phyloP scores from a whole-genome alignment of 305 asterid species.

The Fraxinus baroniana region DNA sequence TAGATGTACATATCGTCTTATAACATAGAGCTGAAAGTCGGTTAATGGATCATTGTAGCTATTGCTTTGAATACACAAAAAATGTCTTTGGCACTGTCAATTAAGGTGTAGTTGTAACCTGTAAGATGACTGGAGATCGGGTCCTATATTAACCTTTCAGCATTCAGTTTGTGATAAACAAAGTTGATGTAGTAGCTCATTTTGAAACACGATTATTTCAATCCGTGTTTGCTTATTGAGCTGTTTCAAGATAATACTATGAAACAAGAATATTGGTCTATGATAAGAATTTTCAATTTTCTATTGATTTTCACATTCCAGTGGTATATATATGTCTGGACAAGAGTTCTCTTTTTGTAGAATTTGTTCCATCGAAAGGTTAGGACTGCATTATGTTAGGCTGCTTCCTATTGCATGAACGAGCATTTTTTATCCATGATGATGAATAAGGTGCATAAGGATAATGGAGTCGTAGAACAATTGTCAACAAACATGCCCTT shows the following conservation, averaged over 20 bases:
- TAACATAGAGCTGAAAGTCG: neutral
- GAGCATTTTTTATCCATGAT: neutral
- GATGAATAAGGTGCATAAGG: neutral
- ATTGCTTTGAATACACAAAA: neutral
- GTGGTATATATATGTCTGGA: neutral
- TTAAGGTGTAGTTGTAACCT: neutral
- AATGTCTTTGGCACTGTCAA: neutral
- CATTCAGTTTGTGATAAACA: neutral
- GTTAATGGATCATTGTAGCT: neutral
- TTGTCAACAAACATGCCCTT: neutral
- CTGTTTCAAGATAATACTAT: neutral
- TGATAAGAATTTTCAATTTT: neutral
- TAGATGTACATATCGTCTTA: neutral
- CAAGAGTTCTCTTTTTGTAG: neutral
- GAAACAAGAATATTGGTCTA: neutral
- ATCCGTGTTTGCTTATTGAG: neutral
- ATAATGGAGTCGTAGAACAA: neutral
- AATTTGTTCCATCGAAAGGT: neutral
- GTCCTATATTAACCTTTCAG: neutral
- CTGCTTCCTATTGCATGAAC: neutral
- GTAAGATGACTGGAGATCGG: neutral
- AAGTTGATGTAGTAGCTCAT: neutral
- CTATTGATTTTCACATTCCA: neutral
- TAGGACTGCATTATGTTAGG: neutral
- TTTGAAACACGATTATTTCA: neutral